A percentile compares a stretch with the other conserved stretches of the same genome.
Conservation (phyloP, 2,329 filamentous ascomycete genomes). For the Microdochium trichocladiopsis region DNA sequence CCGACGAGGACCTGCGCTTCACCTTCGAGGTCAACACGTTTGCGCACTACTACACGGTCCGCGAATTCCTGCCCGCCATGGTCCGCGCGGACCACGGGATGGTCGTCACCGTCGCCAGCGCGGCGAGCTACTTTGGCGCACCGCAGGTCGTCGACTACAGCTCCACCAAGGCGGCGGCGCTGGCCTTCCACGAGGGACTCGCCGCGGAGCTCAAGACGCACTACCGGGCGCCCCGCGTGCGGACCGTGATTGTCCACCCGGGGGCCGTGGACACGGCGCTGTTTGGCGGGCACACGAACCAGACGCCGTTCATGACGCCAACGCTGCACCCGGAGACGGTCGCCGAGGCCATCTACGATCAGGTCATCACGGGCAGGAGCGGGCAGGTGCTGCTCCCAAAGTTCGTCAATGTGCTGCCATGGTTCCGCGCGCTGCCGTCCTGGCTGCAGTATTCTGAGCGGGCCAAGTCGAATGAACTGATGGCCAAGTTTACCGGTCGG, state of each 20-base stretch:
- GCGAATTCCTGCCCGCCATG: conserved; percentile 46
- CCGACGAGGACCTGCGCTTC: conserved; percentile 32
- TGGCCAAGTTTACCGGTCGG: conserved; percentile 35
- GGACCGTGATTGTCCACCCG: conserved; percentile 60
- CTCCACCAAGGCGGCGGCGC: conserved; percentile 48
- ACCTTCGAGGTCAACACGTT: conserved; percentile 46
- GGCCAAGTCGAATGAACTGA: conserved; percentile 29
- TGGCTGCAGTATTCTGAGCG: conserved; percentile 54
- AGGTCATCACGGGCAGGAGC: conserved; percentile 50
- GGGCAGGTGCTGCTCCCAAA: conserved; percentile 49
- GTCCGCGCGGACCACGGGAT: conserved; percentile 43
- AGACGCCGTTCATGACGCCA: conserved; percentile 42
- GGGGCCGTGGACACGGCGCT: conserved; percentile 56
- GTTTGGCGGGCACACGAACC: conserved; percentile 47
- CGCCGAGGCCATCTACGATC: conserved; percentile 53
- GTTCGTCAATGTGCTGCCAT: conserved; percentile 29
- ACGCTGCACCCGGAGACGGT: conserved; percentile 54
- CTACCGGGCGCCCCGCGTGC: conserved; percentile 47
- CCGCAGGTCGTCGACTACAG: conserved; percentile 54
- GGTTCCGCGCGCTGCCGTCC: conserved; percentile 47
- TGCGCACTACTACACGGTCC: conserved; percentile 39
- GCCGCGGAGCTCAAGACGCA: conserved; percentile 39
- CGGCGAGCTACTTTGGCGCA: conserved; percentile 45
- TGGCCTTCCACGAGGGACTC: conserved; percentile 53
- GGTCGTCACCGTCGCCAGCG: conserved; percentile 46